Evolutionary conservation across 805 yeast genomes (phyloP), one percentile per base, ranked within the genome.

Genomic region (Maudiozyma serrabonitensis): DNA sequence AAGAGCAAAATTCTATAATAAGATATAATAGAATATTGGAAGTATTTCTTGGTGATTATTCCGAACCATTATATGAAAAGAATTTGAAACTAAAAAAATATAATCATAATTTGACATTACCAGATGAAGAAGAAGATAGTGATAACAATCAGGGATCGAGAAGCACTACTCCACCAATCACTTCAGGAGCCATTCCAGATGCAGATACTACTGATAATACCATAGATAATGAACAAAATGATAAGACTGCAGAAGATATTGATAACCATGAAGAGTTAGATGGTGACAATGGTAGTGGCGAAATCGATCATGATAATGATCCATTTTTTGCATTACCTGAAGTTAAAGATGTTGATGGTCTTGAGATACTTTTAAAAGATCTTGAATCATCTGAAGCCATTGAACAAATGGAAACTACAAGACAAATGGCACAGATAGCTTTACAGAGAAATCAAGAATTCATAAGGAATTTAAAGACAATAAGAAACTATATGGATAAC

Each of bases 361-460:
- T 53, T 5, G 46, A 40, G 11, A 23, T 40, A 13, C 19, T 53
- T 18, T 21, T 48, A 4, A 25, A 45, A 13, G 47, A 53, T 43
- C 25, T 41, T 2, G 50, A 47, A 35, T 32, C 49, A 3, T 16
- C 39, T 8, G 50, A 50, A 34, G 32, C 70, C 3, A 68, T 72
- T 0, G 83, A 78, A 39, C 75, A 74, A 34, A 84, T 87, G 4
- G 86, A 82, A 55, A 84, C 81, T 45, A 73, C 86, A 1, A 71
- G 91, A 53, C 90, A 84, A 58, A 74, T 81, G 64, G 81, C 79
- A 47, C 96, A 77, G 71, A 88, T 83, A 43, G 84, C 84, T 0
- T 71, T 88, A 43, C 95, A 90, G 65, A 80, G 91, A 53, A 79
- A 82, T 51, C 89, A 87, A 61, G 98, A 93, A 66, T 91, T 84